A percentile compares a stretch with the other conserved stretches of the same genome.
phyloP scores from a whole-genome alignment of 208 protist species.

The Leishmania major region DNA sequence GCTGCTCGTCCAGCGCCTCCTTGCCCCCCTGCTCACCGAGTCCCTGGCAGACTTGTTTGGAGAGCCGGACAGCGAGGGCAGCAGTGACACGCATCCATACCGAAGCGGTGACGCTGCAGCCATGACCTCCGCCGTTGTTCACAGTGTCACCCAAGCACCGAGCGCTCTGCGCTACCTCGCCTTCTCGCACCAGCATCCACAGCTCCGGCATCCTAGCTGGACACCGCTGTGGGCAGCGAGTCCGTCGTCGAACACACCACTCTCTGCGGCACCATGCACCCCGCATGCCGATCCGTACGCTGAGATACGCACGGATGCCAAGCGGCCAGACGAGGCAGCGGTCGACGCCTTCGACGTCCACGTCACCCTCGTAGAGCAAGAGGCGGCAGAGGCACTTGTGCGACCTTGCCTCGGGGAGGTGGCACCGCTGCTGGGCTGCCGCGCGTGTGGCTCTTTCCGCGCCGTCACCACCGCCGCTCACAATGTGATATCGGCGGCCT shows the following conservation, averaged over 20 bases:
- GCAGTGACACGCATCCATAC: not conserved
- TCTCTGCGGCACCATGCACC: not conserved
- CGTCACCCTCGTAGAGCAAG: not conserved
- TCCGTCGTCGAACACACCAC: not conserved
- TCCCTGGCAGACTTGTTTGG: not conserved
- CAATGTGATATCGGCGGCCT: no score
- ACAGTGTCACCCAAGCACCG: not conserved
- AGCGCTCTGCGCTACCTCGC: conserved; percentile 19
- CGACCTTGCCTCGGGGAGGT: conserved; percentile 4
- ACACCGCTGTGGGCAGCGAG: conserved; percentile 5
- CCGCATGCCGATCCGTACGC: not conserved
- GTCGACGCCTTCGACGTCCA: not conserved
- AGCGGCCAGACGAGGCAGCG: not conserved
- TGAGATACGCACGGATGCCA: not conserved
- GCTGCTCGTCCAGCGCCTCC: conserved; percentile 3
- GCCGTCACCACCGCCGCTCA: not conserved
- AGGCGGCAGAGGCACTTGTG: not conserved
- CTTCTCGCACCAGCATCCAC: conserved; percentile 16
- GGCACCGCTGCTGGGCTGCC: conserved; percentile 9
- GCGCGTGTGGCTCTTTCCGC: conserved; percentile 2
- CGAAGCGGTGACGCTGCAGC: not conserved
- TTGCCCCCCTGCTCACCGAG: conserved; percentile 1
- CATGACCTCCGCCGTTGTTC: conserved; percentile 3
- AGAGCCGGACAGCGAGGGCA: not conserved
- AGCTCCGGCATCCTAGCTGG: conserved; percentile 26